These are phyloP conservation scores for Porogramme epimiltina DNA, from an alignment of 1,284 basidiomycete genomes.

Conservation along the genomic window DNA sequence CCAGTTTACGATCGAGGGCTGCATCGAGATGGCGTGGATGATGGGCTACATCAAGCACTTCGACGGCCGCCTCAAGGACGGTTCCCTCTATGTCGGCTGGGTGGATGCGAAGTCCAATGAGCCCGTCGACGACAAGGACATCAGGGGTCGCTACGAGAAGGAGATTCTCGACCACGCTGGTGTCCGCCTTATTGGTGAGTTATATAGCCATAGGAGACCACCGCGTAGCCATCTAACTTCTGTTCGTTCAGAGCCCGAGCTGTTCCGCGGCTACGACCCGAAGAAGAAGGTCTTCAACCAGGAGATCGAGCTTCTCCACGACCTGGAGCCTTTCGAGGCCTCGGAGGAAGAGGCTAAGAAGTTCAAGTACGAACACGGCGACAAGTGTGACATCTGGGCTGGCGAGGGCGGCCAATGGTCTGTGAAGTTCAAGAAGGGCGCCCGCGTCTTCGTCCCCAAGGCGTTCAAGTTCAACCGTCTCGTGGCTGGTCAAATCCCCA, in stretches of 20 bases:
- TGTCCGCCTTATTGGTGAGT: conserved; percentile 89
- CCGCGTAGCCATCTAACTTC: conserved; percentile 16
- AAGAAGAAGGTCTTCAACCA: conserved; percentile 97
- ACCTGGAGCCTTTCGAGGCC: conserved; percentile 95
- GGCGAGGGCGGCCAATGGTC: conserved; percentile 92
- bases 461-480: conserved; percentile 93
- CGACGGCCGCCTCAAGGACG: conserved; percentile 93
- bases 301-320: conserved; percentile 95
- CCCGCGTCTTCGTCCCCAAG: conserved; percentile 92
- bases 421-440: conserved; percentile 98
- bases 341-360: conserved; percentile 89
- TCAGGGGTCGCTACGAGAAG: conserved; percentile 92
- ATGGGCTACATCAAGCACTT: conserved; percentile 99
- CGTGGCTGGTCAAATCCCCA: conserved; percentile 95
- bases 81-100: conserved; percentile 95
- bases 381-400: conserved; percentile 95
- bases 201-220: no score
- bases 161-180: conserved; percentile 93
- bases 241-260: conserved; percentile 78
- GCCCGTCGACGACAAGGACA: conserved; percentile 98
- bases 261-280: conserved; percentile 97
- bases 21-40: conserved; percentile 99
- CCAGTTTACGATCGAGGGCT: conserved; percentile 94
- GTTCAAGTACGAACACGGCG: conserved; percentile 96
- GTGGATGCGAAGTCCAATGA: conserved; percentile 94